Conservation (phyloP, 768 basidiomycete species). For the Boletellus ananiceps region DNA sequence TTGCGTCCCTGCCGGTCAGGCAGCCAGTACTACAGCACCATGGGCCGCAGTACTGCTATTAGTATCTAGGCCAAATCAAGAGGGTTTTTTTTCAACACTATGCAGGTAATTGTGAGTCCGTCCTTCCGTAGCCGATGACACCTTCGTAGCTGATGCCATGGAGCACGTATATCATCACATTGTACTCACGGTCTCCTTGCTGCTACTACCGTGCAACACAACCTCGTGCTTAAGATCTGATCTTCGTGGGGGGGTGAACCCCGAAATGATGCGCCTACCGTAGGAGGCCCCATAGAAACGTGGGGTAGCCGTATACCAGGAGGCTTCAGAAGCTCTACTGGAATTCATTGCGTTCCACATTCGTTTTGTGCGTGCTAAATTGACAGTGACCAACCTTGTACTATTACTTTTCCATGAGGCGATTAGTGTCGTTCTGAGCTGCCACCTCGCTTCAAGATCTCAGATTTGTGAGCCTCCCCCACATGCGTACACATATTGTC, state of each 20-base stretch:
- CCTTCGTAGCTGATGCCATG: not conserved
- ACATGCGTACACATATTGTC: no score
- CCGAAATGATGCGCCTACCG: not conserved
- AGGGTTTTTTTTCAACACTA: not conserved
- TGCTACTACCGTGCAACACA: not conserved
- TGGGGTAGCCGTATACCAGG: no score
- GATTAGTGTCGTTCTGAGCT: not conserved
- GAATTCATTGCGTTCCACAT: not conserved
- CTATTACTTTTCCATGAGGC: not conserved
- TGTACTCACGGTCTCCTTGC: no score
- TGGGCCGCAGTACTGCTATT: not conserved
- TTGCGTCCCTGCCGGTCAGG: no score
- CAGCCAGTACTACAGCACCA: no score
- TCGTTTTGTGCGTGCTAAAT: no score
- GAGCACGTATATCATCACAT: not conserved
- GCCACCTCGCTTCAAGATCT: not conserved
- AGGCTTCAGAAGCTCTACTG: no score
- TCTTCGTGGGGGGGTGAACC: not conserved
- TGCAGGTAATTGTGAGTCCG: not conserved
- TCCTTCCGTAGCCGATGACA: not conserved
- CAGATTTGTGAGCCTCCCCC: not conserved
- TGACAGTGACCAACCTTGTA: no score
- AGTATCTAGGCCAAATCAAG: not conserved
- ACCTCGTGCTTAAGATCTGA: constrained; percentile 1
- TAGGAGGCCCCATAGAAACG: no score